Evolutionary conservation across 2,329 filamentous ascomycete species (phyloP).

Genomic region (Alternaria sp.): DNA sequence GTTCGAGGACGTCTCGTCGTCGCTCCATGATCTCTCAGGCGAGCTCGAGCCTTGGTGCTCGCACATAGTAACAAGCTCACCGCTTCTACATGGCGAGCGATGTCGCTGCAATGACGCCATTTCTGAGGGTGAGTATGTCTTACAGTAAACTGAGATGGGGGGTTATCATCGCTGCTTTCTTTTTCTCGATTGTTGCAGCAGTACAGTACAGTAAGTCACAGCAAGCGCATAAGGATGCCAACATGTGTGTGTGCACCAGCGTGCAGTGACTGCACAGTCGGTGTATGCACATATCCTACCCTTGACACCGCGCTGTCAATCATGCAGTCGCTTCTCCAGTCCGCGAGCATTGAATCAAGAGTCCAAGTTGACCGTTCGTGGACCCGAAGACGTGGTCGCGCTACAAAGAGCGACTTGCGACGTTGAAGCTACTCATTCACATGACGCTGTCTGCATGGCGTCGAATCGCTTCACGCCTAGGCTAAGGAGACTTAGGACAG

Average conservation of each 20-base stretch:
- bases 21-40: conserved; percentile 20
- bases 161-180: conserved; percentile 1
- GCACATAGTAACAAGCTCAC: conserved; percentile 28
- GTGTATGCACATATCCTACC: conserved; percentile 1
- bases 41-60: conserved; percentile 23
- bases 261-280: neutral
- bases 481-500: conserved; percentile 10
- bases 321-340: conserved; percentile 5
- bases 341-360: conserved; percentile 13
- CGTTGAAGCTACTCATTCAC: conserved; percentile 1
- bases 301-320: conserved; percentile 13
- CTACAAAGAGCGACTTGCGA: conserved; percentile 7
- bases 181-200: conserved; percentile 10
- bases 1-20: conserved; percentile 28
- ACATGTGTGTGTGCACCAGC: neutral
- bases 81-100: conserved; percentile 34
- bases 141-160: conserved; percentile 1
- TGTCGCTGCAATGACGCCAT: conserved; percentile 23
- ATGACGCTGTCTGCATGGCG: neutral
- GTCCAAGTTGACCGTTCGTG: conserved; percentile 7
- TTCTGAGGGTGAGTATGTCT: neutral
- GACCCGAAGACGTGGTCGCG: conserved; percentile 22
- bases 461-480: neutral
- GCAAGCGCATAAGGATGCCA: neutral
- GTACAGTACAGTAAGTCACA: neutral